A percentile compares a stretch with the other conserved stretches of the same genome.
phyloP scores from a whole-genome alignment of 1,284 basidiomycete species.

The Gymnopus androsaceus region DNA sequence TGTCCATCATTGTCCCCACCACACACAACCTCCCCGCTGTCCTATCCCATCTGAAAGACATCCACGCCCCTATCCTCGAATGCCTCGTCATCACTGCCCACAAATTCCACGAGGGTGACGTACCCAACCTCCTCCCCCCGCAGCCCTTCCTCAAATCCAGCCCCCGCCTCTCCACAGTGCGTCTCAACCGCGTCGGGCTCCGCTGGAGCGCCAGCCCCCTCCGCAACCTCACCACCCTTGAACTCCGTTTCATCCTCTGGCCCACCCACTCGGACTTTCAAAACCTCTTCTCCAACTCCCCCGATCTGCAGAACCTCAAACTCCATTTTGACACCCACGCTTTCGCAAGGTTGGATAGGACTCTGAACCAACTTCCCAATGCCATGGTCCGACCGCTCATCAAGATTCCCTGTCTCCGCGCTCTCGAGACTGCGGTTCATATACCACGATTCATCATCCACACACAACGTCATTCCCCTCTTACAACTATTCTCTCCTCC shows the following conservation, averaged over 20 bases:
- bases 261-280: constrained; percentile 15
- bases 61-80: constrained; percentile 16
- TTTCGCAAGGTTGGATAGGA: constrained; percentile 15
- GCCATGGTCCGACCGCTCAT: constrained; percentile 15
- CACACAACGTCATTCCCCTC: constrained; percentile 15
- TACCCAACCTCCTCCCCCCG: background rate
- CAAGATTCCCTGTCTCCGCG: constrained; percentile 17
- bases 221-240: constrained; percentile 14
- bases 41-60: constrained; percentile 12
- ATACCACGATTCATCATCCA: constrained; percentile 10
- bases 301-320: constrained; percentile 17
- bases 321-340: constrained; percentile 20
- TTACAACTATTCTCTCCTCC: constrained; percentile 18
- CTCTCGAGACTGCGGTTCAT: constrained; percentile 18
- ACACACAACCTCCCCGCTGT: constrained; percentile 13
- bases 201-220: constrained; percentile 17
- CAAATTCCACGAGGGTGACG: constrained; percentile 16
- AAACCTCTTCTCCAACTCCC: constrained; percentile 18
- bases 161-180: constrained; percentile 16
- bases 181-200: constrained; percentile 17
- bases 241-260: constrained; percentile 19
- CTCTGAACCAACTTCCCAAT: background rate
- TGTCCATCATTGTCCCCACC: constrained; percentile 15
- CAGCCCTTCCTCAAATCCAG: constrained; percentile 15
- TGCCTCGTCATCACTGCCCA: constrained; percentile 17